Conservation (phyloP, 2,329 filamentous ascomycete species). For the Claviceps purpurea region DNA sequence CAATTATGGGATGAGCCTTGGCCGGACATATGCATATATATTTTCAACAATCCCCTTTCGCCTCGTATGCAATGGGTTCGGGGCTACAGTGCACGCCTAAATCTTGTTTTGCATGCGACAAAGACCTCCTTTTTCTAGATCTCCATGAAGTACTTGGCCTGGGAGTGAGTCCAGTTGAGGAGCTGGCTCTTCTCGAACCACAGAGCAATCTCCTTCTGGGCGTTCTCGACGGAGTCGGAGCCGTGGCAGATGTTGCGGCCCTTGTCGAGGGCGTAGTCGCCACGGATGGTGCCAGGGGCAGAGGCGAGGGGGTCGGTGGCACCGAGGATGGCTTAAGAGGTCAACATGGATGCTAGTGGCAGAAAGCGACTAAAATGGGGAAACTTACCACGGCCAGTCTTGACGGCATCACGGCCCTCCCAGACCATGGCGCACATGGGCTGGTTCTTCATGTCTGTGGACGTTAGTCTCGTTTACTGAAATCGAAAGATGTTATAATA, state of each 20-base stretch:
- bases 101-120: neutral
- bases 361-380: neutral
- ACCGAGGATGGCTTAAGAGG: slow-evolving; percentile 63
- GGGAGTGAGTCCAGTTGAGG: slow-evolving; percentile 68
- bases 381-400: slow-evolving; percentile 78
- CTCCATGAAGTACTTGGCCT: slow-evolving; percentile 96
- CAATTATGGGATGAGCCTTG: neutral
- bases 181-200: slow-evolving; percentile 93
- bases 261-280: slow-evolving; percentile 66
- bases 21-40: neutral
- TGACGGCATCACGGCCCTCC: slow-evolving; percentile 97
- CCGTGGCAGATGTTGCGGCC: slow-evolving; percentile 99
- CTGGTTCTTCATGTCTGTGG: slow-evolving; percentile 3
- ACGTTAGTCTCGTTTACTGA: neutral
- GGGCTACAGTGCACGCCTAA: neutral
- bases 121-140: slow-evolving; percentile 4
- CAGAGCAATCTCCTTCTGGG: slow-evolving; percentile 98
- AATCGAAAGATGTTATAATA: neutral
- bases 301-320: slow-evolving; percentile 97
- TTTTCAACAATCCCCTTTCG: neutral
- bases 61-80: neutral
- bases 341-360: slow-evolving; percentile 4
- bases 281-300: slow-evolving; percentile 94
- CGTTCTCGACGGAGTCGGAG: slow-evolving; percentile 95
- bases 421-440: slow-evolving; percentile 99